A percentile compares a stretch with the other conserved stretches of the same genome.
These are phyloP conservation scores for Kandelia obovata DNA, from an alignment of 345 rosid genomes.

Conservation along the genomic window DNA sequence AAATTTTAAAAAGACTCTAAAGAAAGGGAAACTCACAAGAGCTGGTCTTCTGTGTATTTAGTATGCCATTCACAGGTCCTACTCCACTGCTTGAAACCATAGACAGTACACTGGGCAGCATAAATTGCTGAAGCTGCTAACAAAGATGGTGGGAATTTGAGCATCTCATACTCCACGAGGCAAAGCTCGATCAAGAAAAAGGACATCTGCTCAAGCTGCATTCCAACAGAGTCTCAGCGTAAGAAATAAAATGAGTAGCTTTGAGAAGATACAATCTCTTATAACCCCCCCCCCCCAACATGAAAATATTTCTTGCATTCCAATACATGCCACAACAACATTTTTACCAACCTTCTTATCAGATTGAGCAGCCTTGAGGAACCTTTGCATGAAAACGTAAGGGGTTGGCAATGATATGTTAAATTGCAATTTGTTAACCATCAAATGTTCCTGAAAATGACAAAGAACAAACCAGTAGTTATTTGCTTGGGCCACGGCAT, in stretches of 20 bases:
- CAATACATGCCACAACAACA: too few relatives aligned
- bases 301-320: too few relatives aligned
- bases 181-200: constrained; percentile 87
- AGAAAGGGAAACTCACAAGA: constrained; percentile 48
- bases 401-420: constrained; percentile 88
- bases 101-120: constrained; percentile 66
- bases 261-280: too few relatives aligned
- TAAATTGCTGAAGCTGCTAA: constrained; percentile 78
- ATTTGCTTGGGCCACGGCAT: neutral
- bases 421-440: constrained; percentile 69
- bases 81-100: constrained; percentile 72
- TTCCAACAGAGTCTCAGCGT: neutral
- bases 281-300: too few relatives aligned
- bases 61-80: constrained; percentile 66
- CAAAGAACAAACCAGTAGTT: neutral
- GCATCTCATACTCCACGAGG: constrained; percentile 84
- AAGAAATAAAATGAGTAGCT: too few relatives aligned
- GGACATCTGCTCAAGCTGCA: constrained; percentile 65
- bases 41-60: constrained; percentile 65
- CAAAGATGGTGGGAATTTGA: constrained; percentile 71
- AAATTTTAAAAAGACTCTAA: neutral
- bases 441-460: constrained; percentile 60
- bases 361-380: constrained; percentile 86
- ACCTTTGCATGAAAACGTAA: constrained; percentile 71
- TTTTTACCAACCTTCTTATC: constrained; percentile 53